These are phyloP conservation scores for Fremontodendron californicum DNA, from an alignment of 345 rosid species.

Conservation along the genomic window DNA sequence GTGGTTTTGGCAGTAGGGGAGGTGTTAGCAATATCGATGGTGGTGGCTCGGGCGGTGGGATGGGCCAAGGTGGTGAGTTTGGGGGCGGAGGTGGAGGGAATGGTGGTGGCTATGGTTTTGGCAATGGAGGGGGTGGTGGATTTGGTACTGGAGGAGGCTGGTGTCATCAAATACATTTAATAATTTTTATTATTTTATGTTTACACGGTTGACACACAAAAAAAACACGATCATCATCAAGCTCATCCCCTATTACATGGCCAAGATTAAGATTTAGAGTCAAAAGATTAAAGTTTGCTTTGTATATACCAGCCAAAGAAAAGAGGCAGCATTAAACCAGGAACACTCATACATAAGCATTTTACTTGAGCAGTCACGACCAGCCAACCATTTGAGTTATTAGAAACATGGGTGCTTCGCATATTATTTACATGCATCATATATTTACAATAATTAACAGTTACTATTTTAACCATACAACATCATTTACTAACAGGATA, in stretches of 20 bases:
- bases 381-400: not conserved
- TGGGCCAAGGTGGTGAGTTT: not conserved
- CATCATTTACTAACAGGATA: conserved; percentile 14
- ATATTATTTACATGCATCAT: not conserved
- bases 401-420: not conserved
- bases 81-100: not conserved
- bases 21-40: not conserved
- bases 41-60: too few relatives aligned
- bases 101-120: not conserved
- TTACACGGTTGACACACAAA: too few relatives aligned
- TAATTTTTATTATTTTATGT: too few relatives aligned
- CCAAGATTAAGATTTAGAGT: too few relatives aligned
- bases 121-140: not conserved
- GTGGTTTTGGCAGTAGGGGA: not conserved
- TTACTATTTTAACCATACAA: conserved; percentile 2
- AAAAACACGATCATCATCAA: too few relatives aligned
- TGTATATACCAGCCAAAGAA: too few relatives aligned
- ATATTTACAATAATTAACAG: not conserved
- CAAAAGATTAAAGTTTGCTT: too few relatives aligned
- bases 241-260: too few relatives aligned
- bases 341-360: too few relatives aligned
- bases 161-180: too few relatives aligned
- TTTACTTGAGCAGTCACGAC: not conserved
- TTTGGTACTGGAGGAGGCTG: too few relatives aligned
- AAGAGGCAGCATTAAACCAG: too few relatives aligned